phyloP scores from a whole-genome alignment of 1,284 basidiomycete genomes.

The Gastroboletus turbinatus region DNA sequence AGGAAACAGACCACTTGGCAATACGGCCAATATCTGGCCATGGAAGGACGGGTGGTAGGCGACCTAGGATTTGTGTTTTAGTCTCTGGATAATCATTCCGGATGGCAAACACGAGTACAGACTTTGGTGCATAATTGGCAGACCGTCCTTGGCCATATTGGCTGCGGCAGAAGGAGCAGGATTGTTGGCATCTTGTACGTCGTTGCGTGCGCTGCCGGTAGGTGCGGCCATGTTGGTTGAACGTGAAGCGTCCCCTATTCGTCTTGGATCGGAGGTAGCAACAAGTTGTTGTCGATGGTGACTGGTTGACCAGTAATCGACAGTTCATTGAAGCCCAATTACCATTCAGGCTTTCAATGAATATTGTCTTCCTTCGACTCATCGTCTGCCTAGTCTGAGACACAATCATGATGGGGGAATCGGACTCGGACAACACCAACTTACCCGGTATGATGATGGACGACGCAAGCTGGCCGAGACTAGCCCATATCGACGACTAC shows the following conservation, averaged over 20 bases:
- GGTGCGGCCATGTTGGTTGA: constrained; percentile 15
- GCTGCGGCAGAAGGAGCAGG: constrained; percentile 14
- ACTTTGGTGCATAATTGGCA: constrained; percentile 39
- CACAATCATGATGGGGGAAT: neutral
- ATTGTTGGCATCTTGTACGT: constrained; percentile 17
- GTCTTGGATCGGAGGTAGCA: neutral
- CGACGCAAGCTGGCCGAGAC: constrained; percentile 15
- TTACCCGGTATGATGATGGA: constrained; percentile 3
- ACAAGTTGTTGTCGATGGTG: neutral
- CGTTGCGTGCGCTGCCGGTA: constrained; percentile 4
- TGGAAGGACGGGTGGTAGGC: constrained; percentile 50
- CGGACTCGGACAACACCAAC: neutral
- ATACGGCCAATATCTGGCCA: constrained; percentile 82
- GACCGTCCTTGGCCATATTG: constrained; percentile 35
- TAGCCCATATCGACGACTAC: constrained; percentile 69
- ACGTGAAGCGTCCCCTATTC: neutral
- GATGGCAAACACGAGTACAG: neutral
- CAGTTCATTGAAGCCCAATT: neutral
- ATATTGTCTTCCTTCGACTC: neutral
- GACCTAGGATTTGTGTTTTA: constrained; percentile 25
- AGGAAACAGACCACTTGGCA: constrained; percentile 96
- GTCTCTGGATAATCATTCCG: neutral
- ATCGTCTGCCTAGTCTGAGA: neutral
- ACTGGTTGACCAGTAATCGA: no score
- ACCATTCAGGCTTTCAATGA: neutral